Base-by-base conservation (phyloP, 108 stramenopile species). In the Parietichytrium sp. region DNA sequence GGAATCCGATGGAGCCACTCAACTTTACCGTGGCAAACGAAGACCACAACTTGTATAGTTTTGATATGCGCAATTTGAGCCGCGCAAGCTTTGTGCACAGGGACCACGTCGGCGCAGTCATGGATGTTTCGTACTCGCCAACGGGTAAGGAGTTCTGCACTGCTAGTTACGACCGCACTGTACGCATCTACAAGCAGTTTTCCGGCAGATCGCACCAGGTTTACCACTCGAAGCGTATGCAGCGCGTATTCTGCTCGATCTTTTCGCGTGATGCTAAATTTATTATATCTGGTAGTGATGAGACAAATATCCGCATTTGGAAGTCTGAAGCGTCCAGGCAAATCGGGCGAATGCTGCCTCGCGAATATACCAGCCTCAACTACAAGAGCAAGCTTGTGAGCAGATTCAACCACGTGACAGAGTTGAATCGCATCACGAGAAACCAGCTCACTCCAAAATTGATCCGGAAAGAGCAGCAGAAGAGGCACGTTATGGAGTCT, bases 1-100 rank as follows among this genome's bases (percentile, higher is more conserved):
- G 98, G 98, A 99, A 99, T 89, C 98, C 98, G 33, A 95, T 96
- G 93, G 98, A 98, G 86, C 97, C 98, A 1, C 89, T 95, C 90
- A 94, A 96, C 61, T 98, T 99, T 83, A 94, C 92, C 1, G 94
- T 96, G 6, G 98, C 95, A 52, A 95, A 94, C 84, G 98, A 99
- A 38, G 91, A 91, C 86, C 90, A 91, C 89, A 93, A 96, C 79
- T 86, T 92, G 10, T 98, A 98, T 85, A 93, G 93, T 0, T 99
- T 99, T 85, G 99, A 99, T 84, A 95, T 98, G 93, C 87, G 97
- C 48, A 95, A 95, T 48, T 83, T 99, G 45, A 79, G 84, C 29
- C 52, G 88, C 53, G 97, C 99, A 2, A 88, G 88, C 13, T 86
- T 91, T 42, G 95, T 98, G 10, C 96, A 96, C 91, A 96, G 96